Evolutionary conservation across 1,139 yeast species (phyloP), one percentile per base, ranked within the genome.

Genomic region (Yamadazyma epiphylla): DNA sequence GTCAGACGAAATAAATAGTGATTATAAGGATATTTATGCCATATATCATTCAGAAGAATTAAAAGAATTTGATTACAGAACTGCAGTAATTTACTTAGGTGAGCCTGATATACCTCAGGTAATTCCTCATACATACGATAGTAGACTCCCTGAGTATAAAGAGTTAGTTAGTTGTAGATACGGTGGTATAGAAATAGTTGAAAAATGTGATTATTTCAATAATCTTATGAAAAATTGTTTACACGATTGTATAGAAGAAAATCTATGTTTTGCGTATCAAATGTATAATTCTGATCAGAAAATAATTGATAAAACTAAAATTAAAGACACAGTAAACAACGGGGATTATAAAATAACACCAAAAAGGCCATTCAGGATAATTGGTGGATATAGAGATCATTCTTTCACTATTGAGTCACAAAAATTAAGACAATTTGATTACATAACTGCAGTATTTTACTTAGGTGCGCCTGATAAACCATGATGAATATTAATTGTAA

Each of bases 301-400:
- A 43, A 26, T 39, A 31, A 17, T 17, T 7, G 9, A 7, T 7
- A 17, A 17, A 17, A 17, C 7, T 17, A 7, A 17, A 7, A 17
- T 17, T 7, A 17, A 17, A 17, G 10, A 7, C 10, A 17, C 20
- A 17, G 10, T 17, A 17, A 17, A 7, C 20, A 10, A 17, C 7
- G 10, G 20, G 10, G 9, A 7, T 17, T 17, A 17, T 17, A 17
- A 17, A 17, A 17, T 17, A 17, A 17, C n/a, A n/a, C n/a, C n/a
- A n/a, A n/a, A n/a, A n/a, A n/a, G n/a, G n/a, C n/a, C n/a, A n/a
- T n/a, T n/a, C n/a, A n/a, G n/a, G n/a, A n/a, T n/a, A n/a, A n/a
- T n/a, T n/a, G n/a, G n/a, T n/a, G n/a, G n/a, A n/a, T n/a, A n/a
- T n/a, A n/a, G n/a, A n/a, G n/a, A n/a, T n/a, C n/a, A n/a, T n/a